Percentiles rank a stretch among this genome's conserved stretches.
Conservation (phyloP, 1,284 basidiomycete species). For the Phellinidium pouzarii region DNA sequence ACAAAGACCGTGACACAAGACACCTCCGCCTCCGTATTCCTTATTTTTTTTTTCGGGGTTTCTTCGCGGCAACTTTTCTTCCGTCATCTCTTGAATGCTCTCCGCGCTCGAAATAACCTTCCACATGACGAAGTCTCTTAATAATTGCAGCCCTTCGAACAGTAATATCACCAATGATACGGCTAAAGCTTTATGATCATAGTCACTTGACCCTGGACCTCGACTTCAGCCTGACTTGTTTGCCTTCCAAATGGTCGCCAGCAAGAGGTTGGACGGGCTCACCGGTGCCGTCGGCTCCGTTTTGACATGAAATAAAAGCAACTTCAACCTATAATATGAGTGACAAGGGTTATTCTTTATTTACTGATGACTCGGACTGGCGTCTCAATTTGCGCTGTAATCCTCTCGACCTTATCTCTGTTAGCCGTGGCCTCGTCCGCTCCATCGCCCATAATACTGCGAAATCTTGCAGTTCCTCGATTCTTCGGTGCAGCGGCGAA, state of each 20-base stretch:
- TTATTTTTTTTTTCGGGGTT: too few relatives aligned
- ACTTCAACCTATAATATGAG: not conserved
- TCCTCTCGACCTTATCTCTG: not conserved
- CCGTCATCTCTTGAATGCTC: too few relatives aligned
- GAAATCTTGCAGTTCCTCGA: slow-evolving; percentile 11
- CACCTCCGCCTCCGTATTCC: too few relatives aligned
- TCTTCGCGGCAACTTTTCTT: too few relatives aligned
- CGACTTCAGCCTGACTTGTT: not conserved
- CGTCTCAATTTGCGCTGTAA: not conserved
- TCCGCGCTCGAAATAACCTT: too few relatives aligned
- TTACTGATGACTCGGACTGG: too few relatives aligned
- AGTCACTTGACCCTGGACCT: not conserved
- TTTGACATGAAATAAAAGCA: not conserved
- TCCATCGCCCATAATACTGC: slow-evolving; percentile 7
- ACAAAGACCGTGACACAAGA: too few relatives aligned
- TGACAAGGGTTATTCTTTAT: not conserved
- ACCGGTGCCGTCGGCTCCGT: not conserved
- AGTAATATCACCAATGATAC: not conserved
- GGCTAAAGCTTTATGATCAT: too few relatives aligned
- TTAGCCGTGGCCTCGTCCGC: too few relatives aligned
- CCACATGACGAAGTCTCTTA: too few relatives aligned
- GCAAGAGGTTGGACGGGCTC: not conserved
- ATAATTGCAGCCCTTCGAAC: too few relatives aligned
- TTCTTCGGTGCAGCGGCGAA: slow-evolving; percentile 19
- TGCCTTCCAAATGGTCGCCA: not conserved